Evolutionary conservation across 2,329 filamentous ascomycete species (phyloP).

Genomic region (Aspergillus sp.): DNA sequence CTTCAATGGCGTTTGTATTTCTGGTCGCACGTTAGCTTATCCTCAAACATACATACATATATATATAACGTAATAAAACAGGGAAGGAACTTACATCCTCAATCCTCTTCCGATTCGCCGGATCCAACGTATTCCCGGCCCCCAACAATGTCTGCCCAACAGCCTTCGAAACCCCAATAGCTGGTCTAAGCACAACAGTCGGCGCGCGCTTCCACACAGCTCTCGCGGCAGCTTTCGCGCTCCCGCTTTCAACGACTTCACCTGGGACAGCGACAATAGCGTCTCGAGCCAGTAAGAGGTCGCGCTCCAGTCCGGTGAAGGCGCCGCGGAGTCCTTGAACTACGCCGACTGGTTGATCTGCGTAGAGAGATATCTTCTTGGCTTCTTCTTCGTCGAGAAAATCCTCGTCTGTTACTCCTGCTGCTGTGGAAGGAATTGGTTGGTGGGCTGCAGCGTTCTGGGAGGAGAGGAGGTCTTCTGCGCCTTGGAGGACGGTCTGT

Average conservation of each 20-base stretch:
- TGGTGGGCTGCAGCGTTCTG: slow-evolving; percentile 10
- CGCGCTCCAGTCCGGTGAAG: slow-evolving; percentile 73
- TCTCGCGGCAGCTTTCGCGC: slow-evolving; percentile 69
- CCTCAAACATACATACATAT: neutral
- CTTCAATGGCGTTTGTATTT: slow-evolving; percentile 39
- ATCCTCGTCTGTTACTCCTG: slow-evolving; percentile 46
- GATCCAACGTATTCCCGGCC: slow-evolving; percentile 85
- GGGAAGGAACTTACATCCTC: slow-evolving; percentile 69
- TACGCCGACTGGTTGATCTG: slow-evolving; percentile 85
- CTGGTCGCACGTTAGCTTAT: slow-evolving; percentile 15
- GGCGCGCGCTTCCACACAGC: slow-evolving; percentile 76
- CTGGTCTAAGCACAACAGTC: slow-evolving; percentile 86
- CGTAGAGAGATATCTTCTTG: slow-evolving; percentile 82
- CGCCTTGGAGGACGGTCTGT: slow-evolving; percentile 83
- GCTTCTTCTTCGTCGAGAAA: slow-evolving; percentile 61
- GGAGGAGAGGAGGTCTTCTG: slow-evolving; percentile 65
- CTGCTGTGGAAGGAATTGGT: slow-evolving; percentile 4
- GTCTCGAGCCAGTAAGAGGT: slow-evolving; percentile 78
- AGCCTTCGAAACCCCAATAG: slow-evolving; percentile 82
- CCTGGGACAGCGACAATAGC: slow-evolving; percentile 92
- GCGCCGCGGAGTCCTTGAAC: slow-evolving; percentile 78
- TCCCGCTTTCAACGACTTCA: slow-evolving; percentile 80
- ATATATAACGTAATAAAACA: neutral
- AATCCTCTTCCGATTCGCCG: slow-evolving; percentile 68
- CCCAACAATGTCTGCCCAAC: slow-evolving; percentile 85